Percentiles rank a stretch among this genome's conserved stretches.
phyloP scores from a whole-genome alignment of 371 early-diverging fungal species.

The Encephalitozoon intestinalis region DNA sequence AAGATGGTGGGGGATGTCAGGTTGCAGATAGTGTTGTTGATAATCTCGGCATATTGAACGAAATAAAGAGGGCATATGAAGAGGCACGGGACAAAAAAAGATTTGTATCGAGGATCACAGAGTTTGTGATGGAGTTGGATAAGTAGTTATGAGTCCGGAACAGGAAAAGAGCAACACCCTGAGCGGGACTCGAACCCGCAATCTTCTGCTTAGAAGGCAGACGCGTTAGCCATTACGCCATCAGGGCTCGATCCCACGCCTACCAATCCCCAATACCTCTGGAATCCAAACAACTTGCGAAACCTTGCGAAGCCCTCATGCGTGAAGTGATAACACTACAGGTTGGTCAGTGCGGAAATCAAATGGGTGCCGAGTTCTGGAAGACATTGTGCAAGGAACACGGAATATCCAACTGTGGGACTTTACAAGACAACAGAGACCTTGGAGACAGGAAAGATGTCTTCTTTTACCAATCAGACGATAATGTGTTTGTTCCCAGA shows the following conservation, averaged over 20 bases:
- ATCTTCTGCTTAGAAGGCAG: constrained; percentile 40
- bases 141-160: too few relatives aligned
- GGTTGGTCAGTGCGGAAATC: constrained; percentile 91
- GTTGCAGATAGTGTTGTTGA: constrained; percentile 25
- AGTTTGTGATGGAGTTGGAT: constrained; percentile 7
- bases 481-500: constrained; percentile 81
- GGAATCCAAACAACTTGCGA: background rate
- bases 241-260: background rate
- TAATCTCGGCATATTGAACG: constrained; percentile 10
- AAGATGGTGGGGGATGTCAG: background rate
- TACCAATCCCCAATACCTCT: background rate
- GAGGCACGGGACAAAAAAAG: constrained; percentile 11
- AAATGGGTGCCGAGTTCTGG: constrained; percentile 87
- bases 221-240: constrained; percentile 46
- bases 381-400: constrained; percentile 75
- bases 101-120: constrained; percentile 36
- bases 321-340: constrained; percentile 81
- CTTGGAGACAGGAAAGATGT: constrained; percentile 75
- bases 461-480: constrained; percentile 94
- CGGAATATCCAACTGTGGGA: constrained; percentile 72
- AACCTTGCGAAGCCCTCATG: constrained; percentile 39
- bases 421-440: constrained; percentile 1
- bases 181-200: constrained; percentile 42
- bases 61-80: constrained; percentile 11
- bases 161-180: constrained; percentile 17